Base-by-base conservation (phyloP, 306 rosid species). In the Dryas alaskensis region DNA sequence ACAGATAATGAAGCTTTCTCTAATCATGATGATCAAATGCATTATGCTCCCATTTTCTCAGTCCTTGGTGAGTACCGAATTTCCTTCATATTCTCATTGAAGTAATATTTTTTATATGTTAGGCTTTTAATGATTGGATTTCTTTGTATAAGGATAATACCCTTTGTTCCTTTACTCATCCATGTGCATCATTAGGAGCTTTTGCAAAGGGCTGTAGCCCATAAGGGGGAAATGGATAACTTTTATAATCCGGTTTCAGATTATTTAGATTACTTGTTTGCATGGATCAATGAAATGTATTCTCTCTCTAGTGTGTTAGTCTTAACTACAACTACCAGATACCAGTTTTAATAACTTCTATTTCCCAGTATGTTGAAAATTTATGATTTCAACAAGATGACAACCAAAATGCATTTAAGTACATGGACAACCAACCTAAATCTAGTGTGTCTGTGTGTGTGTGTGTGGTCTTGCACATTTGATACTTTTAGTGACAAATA, bases 11-110 rank as follows among this genome's bases (percentile, higher is more conserved):
- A 70, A 74, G 79, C 70, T 60, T 31, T 73, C 43, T 67, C 67
- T 48, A 69, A 79, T 48, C 57, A 27, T 39, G 78, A 76, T 50
- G 78, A 46, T 65, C 77, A 78, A 75, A 70, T 74, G 72, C 81
- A 77, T 57, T 82, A 78, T 72, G 72, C 77, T 81, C 66, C 83
- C 17, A 60, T 66, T 79, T 86, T 89, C 17, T 40, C 81, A 72
- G 82, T 79, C 51, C 89, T 91, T 55, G 82, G 96, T 90, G 74
- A 81, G 87, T 74, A 76, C 60, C 51, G 7, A 72, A n/a, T 78
- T 70, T 67, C 53, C 16, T 76, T n/a, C 48, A 37, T 27, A 8
- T 31, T 67, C 54, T 25, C 25, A 46, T 4, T 5, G 50, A 25
- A 51, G 14, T 53, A 22, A 4, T 60, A 25, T 10, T 3, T 3